These are phyloP conservation scores for Puccinia hordei DNA, from an alignment of 1,284 basidiomycete species.

Conservation along the genomic window DNA sequence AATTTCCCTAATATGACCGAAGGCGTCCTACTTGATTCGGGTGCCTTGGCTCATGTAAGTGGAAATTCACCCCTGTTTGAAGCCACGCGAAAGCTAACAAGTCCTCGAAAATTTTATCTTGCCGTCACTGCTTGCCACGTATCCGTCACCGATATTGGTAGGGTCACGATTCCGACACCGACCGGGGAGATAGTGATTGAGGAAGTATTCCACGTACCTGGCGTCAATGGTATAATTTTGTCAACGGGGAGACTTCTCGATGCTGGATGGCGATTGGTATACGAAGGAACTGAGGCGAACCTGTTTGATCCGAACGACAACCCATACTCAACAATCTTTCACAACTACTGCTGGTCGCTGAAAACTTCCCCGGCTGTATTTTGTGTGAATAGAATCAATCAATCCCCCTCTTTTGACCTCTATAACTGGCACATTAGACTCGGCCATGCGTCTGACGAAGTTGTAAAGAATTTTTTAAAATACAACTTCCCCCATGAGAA, in stretches of 20 bases:
- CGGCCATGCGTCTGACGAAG: not conserved
- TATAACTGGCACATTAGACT: not conserved
- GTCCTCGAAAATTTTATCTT: too few relatives aligned
- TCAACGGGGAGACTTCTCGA: too few relatives aligned
- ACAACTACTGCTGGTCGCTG: not conserved
- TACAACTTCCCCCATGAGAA: not conserved
- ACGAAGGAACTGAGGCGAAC: too few relatives aligned
- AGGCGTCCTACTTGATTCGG: not conserved
- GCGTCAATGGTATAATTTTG: too few relatives aligned
- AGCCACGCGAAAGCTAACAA: not conserved
- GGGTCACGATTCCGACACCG: too few relatives aligned
- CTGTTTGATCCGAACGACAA: too few relatives aligned
- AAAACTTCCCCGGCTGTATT: not conserved
- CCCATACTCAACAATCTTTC: not conserved
- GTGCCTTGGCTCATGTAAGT: conserved; percentile 18
- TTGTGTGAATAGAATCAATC: not conserved
- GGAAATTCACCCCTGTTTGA: not conserved
- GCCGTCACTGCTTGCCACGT: too few relatives aligned
- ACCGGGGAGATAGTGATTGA: too few relatives aligned
- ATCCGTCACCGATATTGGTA: too few relatives aligned
- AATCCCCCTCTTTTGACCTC: not conserved
- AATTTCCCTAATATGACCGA: not conserved
- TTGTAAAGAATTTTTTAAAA: not conserved
- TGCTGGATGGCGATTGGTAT: too few relatives aligned
- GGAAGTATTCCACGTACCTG: too few relatives aligned